These are phyloP conservation scores for Cyberlindnera misumaiensis DNA, from an alignment of 805 yeast genomes.

Conservation along the genomic window DNA sequence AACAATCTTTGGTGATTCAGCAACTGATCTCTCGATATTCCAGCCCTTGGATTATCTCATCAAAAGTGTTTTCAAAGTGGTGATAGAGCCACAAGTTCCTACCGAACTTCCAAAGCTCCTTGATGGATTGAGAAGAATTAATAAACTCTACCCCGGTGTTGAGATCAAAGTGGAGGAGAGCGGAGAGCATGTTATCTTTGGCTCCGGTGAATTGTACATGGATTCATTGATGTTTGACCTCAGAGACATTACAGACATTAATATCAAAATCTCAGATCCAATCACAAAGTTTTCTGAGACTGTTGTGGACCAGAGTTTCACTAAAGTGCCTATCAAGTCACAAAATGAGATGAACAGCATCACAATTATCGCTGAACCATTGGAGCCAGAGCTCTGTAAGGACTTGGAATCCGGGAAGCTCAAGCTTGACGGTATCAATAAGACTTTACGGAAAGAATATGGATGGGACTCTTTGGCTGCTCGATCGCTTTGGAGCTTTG, in stretches of 20 bases:
- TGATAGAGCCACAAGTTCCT: slow-evolving; percentile 77
- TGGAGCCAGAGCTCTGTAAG: slow-evolving; percentile 43
- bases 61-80: slow-evolving; percentile 67
- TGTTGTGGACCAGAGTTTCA: slow-evolving; percentile 54
- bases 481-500: slow-evolving; percentile 74
- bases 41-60: slow-evolving; percentile 37
- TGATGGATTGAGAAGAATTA: slow-evolving; percentile 59
- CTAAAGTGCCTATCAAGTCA: slow-evolving; percentile 58
- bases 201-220: slow-evolving; percentile 82
- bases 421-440: slow-evolving; percentile 37
- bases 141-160: slow-evolving; percentile 58
- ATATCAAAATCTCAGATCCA: slow-evolving; percentile 81
- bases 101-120: slow-evolving; percentile 68
- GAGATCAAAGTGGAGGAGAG: slow-evolving; percentile 75
- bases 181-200: slow-evolving; percentile 77
- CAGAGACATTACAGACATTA: slow-evolving; percentile 50
- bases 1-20: slow-evolving; percentile 36
- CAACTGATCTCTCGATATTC: slow-evolving; percentile 25
- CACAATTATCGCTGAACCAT: slow-evolving; percentile 72
- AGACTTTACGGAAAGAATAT: slow-evolving; percentile 47
- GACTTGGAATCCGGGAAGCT: slow-evolving; percentile 51
- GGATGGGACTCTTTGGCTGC: slow-evolving; percentile 83
- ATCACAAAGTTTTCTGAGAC: slow-evolving; percentile 77
- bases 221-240: slow-evolving; percentile 80
- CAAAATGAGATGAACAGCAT: slow-evolving; percentile 48